Base-by-base conservation (phyloP, 768 basidiomycete species). In the Artomyces pyxidatus region DNA sequence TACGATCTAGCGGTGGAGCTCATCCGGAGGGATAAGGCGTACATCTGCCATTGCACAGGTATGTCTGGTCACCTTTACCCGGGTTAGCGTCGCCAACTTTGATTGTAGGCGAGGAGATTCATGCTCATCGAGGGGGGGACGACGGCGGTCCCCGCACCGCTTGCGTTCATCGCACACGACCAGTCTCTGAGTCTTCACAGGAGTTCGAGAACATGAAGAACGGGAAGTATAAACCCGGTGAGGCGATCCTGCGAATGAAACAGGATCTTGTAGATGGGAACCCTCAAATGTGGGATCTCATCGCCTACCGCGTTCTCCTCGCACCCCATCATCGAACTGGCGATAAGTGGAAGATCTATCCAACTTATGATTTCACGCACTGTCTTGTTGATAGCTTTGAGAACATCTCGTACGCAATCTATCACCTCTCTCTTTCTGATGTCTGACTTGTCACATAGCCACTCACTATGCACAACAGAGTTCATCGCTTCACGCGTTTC, bases 281-380 rank as follows among this genome's bases (percentile, higher is more conserved):
- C 65, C 95, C 95, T 10, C 92, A 93, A 68, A 97, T 99, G 96
- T 99, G 96, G 96, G 96, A 99, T 69, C 68, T 96, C 47, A 88
- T 96, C 29, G 95, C 95, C 6, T 99, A 98, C 64, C 85, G 96
- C 23, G 90, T 98, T 14, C 75, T 97, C 46, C 78, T 87, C 44
- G 80, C 90, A 2, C 81, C 88, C 26, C 96, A 99, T 66, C 95
- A 98, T 61, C 81, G 96, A 21, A 98, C 96, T 1, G 81, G 81
- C 9, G 82, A 85, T 64, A 88, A 85, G 61, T 99, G 96, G 96
- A 88, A 78, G 61, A 91, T 99, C 52, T 99, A 99, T 65, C 95
- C 95, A 2, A 97, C 94, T 0, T 99, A 99, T 63, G 96, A 99
- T 64, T 98, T 95, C 65, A 96, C 96, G 0, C 96, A 99, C 70